phyloP scores from a whole-genome alignment of 2,329 filamentous ascomycete species.

The Trichoderma oligosporum region DNA sequence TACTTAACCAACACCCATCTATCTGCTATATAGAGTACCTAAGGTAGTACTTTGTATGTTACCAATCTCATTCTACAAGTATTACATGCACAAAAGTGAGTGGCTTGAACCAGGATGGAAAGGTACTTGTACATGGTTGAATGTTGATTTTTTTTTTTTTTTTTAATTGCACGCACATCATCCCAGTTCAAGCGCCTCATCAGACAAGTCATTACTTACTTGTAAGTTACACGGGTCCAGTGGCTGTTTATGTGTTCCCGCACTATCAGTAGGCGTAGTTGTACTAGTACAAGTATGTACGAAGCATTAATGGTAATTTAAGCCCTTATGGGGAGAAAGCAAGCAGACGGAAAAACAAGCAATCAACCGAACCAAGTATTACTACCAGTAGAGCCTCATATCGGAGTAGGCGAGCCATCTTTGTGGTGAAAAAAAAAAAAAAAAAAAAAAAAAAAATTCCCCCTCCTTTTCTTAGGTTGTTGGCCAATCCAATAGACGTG shows the following conservation, averaged over 20 bases:
- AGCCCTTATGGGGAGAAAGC: neutral
- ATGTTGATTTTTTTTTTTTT: neutral
- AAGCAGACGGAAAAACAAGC: neutral
- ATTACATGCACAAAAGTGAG: neutral
- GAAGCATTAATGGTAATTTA: slow-evolving; percentile 16
- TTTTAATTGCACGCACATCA: slow-evolving; percentile 18
- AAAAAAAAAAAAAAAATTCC: too few relatives aligned
- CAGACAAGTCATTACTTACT: too few relatives aligned
- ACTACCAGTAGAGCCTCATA: neutral
- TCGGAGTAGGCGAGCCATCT: slow-evolving; percentile 1
- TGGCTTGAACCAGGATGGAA: slow-evolving; percentile 11
- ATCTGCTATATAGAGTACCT: slow-evolving; percentile 2
- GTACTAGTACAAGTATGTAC: too few relatives aligned
- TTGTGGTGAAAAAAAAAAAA: too few relatives aligned
- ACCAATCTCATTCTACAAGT: neutral
- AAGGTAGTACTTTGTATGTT: neutral
- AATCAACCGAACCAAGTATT: neutral
- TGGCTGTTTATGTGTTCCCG: slow-evolving; percentile 12
- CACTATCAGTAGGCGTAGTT: neutral
- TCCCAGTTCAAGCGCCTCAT: slow-evolving; percentile 12
- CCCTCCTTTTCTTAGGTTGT: neutral
- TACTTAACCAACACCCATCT: neutral
- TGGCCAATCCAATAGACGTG: neutral
- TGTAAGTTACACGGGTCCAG: slow-evolving; percentile 10
- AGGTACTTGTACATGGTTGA: too few relatives aligned